Conservation (phyloP, 2,329 filamentous ascomycete genomes). For the Venturia asperata region DNA sequence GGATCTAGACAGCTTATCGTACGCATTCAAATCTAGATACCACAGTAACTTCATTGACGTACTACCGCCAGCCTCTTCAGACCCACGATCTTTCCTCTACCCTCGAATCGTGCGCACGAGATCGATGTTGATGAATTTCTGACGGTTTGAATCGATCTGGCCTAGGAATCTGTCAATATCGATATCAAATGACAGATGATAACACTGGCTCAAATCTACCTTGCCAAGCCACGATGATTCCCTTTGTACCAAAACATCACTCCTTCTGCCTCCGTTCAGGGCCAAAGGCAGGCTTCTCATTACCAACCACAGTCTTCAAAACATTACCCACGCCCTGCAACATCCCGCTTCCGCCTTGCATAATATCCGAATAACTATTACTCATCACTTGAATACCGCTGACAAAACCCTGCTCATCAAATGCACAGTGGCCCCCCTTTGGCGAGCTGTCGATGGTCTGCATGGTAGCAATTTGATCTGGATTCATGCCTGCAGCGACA, state of each 20-base stretch:
- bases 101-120: no score
- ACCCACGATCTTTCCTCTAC: no score
- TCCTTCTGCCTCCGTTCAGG: conserved; percentile 17
- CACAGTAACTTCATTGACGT: no score
- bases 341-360: conserved; percentile 47
- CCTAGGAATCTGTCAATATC: no score
- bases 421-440: conserved; percentile 51
- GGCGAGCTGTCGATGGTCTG: conserved; percentile 54
- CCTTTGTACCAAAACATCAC: background rate
- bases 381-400: conserved; percentile 53
- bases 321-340: conserved; percentile 47
- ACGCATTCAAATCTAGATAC: no score
- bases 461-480: conserved; percentile 42
- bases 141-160: no score
- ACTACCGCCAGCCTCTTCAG: no score
- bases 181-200: no score
- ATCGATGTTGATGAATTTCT: no score
- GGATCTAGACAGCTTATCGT: no score
- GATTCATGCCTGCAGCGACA: conserved; percentile 37
- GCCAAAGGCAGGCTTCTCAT: conserved; percentile 41
- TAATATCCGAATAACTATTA: conserved; percentile 46
- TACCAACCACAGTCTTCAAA: conserved; percentile 43
- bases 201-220: no score
- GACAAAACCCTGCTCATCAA: conserved; percentile 49
- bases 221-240: no score